Base-by-base conservation (phyloP, 129 eudicot species). In the Helianthus annuus region DNA sequence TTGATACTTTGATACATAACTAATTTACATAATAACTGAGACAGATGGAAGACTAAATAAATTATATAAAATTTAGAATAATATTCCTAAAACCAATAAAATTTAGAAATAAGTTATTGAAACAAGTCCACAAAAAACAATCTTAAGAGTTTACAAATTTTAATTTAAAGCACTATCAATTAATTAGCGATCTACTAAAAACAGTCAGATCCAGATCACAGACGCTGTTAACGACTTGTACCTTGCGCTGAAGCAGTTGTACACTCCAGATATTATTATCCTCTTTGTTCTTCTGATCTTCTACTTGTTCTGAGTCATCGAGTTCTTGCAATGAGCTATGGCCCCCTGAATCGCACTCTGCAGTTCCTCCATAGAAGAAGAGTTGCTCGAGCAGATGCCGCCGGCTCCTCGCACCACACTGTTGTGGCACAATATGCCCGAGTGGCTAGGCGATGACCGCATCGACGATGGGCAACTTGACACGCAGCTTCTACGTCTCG, bases 281-380 rank as follows among this genome's bases (percentile, higher is more conserved):
- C 17, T 38, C 48, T 42, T 42, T 42, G 46, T 42, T 36, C 9
- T 10, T 7, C 17, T 12, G 0, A n/a, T 42, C 14, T 42, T 19
- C 55, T 73, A 76, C 17, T 57, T 80, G 51, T 74, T 76, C 51
- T 74, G 83, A 48, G 73, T 46, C 95, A 89, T 83, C 4, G 98
- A 92, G 79, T 83, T 92, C 82, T 89, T 92, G 83, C 98, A 92
- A 76, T 92, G 96, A 19, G 91, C 89, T 22, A 92, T 92, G 8
- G 98, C 98, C 6, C 98, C 98, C 60, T 89, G 91, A 70, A 92
- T 92, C 13, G 98, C 96, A 66, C 77, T 92, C 78, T 92, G 98
- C 76, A 92, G 57, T 82, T 92, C 98, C 66, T 89, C 98, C 89
- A 83, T 92, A 0, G 98, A 80, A 3, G 98, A 86, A 16, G 84